A percentile compares a stretch with the other conserved stretches of the same genome.
Evolutionary conservation across 306 rosid species (phyloP).

Genomic region (Citrullus amarus): DNA sequence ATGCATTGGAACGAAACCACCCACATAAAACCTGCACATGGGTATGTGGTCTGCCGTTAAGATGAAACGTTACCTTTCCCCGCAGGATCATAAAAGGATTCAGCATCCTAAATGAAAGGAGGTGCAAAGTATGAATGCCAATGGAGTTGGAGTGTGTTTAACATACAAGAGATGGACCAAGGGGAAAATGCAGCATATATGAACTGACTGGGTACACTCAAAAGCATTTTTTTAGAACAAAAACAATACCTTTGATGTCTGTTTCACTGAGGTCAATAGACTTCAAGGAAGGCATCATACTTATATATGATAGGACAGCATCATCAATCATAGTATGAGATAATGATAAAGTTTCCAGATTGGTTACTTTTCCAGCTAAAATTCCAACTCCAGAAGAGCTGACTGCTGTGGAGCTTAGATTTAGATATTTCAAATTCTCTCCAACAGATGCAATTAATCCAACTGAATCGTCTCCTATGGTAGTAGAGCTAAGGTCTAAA

Average conservation of each 20-base stretch:
- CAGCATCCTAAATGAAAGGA: not conserved
- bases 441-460: conserved; percentile 50
- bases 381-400: conserved; percentile 57
- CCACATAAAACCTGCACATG: not conserved
- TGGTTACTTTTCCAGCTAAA: conserved; percentile 64
- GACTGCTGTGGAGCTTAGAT: conserved; percentile 58
- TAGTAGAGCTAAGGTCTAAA: conserved; percentile 66
- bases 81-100: not conserved
- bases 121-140: not conserved
- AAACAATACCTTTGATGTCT: conserved; percentile 52
- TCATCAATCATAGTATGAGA: conserved; percentile 70
- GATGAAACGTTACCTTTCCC: not conserved
- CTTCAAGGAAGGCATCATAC: conserved; percentile 71
- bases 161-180: not conserved
- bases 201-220: not conserved
- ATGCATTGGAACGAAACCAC: not conserved
- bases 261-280: conserved; percentile 65
- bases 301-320: conserved; percentile 35
- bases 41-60: not conserved
- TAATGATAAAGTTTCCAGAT: conserved; percentile 52
- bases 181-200: not conserved
- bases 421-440: conserved; percentile 49
- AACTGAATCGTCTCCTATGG: conserved; percentile 50
- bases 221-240: not conserved
- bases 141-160: not conserved